Evolutionary conservation across 305 asterid genomes (phyloP).

Genomic region (Nicotiana rustica): DNA sequence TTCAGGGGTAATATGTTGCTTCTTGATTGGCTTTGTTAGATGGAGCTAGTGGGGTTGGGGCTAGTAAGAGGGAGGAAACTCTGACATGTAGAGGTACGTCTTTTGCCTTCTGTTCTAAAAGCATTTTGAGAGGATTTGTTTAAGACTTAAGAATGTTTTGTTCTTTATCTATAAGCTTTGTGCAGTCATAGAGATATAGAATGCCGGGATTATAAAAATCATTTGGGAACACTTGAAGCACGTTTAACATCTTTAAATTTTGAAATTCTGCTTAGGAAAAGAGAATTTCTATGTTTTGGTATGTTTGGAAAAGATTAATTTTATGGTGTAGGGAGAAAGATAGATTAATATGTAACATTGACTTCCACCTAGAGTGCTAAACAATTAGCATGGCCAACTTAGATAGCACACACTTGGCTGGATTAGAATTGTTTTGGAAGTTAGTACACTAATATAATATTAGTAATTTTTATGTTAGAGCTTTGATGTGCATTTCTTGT

Average conservation of each 20-base stretch:
- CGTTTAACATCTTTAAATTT: background rate
- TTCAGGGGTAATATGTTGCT: constrained; percentile 43
- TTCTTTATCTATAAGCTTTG: constrained; percentile 8
- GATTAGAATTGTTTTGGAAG: background rate
- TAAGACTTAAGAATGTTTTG: background rate
- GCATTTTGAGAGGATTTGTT: background rate
- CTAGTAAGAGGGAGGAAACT: constrained; percentile 35
- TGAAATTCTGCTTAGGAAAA: background rate
- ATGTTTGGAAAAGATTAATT: background rate
- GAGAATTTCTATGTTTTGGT: background rate
- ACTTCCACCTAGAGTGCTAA: background rate
- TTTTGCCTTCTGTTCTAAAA: constrained; percentile 1
- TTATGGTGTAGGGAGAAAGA: background rate
- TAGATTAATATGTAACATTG: background rate
- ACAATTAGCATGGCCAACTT: background rate
- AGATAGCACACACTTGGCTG: background rate
- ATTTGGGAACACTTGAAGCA: background rate
- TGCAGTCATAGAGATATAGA: background rate
- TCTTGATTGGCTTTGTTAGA: constrained; percentile 32
- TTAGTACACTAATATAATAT: too few relatives aligned
- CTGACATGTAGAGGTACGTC: constrained; percentile 38
- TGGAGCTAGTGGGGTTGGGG: constrained; percentile 40
- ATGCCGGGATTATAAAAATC: background rate
- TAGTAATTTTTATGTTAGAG: background rate
- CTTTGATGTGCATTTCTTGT: background rate